Base-by-base conservation (phyloP, 352 stramenopile genomes). In the Aphanomyces euteiches region DNA sequence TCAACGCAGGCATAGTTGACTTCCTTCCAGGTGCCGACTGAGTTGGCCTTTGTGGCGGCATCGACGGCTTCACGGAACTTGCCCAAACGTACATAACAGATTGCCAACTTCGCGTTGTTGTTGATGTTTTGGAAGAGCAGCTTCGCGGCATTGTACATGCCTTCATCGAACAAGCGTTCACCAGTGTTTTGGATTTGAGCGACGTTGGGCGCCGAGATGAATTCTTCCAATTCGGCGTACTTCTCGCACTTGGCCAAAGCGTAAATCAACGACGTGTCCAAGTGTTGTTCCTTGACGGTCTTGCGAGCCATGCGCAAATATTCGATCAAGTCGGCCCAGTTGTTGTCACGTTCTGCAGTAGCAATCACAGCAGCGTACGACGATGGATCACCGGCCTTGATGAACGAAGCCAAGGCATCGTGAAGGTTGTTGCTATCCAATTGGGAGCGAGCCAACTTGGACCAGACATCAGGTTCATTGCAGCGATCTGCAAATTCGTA, bases 31-130 rank as follows among this genome's bases (percentile, higher is more conserved):
- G 98, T 99, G 47, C 96, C 97, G 53, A 99, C 95, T 48, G 88
- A 94, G 90, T 99, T 99, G 3, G 98, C 98, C 87, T 99, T 99
- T 1, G 92, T 98, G 3, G 98, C 98, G 7, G 97, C 97, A 71
- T 99, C 95, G 74, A 99, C 97, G 59, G 98, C 98, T 78, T 99
- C 97, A 66, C 97, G 86, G 88, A 98, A 99, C 79, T 99, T 98
- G 66, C 96, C 93, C 17, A 99, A 88, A 77, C 98, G 92, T 67
- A 99, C 97, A 78, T 98, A 98, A 85, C 97, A 99, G 72, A 99
- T 96, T 38, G 98, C 97, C 56, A 99, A 88, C 88, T 99, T 99
- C 38, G 97, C 98, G 81, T 99, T 99, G 90, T 99, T 99, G 90
- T 99, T 99, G 81, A 99, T 99, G 79, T 98, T 99, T 75, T 97